These are phyloP conservation scores for Pseudocercospora fuligena DNA, from an alignment of 2,329 filamentous ascomycete species.

Conservation along the genomic window DNA sequence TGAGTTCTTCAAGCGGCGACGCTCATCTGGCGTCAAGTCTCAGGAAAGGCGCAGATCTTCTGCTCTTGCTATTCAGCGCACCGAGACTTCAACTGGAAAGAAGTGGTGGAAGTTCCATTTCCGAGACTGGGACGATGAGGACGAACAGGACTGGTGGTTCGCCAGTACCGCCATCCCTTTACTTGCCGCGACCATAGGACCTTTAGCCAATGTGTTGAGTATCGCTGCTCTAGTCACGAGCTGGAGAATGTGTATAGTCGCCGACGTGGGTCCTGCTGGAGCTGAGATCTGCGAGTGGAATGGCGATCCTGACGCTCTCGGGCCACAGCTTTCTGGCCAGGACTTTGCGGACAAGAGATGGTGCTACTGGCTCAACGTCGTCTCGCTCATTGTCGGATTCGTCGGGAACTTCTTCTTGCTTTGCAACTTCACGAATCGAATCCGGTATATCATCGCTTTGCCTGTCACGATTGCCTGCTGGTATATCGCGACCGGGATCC, in stretches of 20 bases:
- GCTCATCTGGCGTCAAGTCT: slow-evolving; percentile 18
- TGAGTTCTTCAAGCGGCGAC: slow-evolving; percentile 22
- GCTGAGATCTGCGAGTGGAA: slow-evolving; percentile 36
- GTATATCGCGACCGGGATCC: slow-evolving; percentile 66
- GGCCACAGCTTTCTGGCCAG: slow-evolving; percentile 59
- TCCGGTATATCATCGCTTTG: slow-evolving; percentile 81
- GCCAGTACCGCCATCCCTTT: slow-evolving; percentile 54
- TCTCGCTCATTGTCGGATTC: slow-evolving; percentile 76
- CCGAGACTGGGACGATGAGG: slow-evolving; percentile 40
- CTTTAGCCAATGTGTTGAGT: slow-evolving; percentile 84
- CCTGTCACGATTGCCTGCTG: slow-evolving; percentile 84
- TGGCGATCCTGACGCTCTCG: slow-evolving; percentile 30
- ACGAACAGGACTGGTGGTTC: slow-evolving; percentile 44
- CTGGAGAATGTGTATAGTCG: slow-evolving; percentile 69
- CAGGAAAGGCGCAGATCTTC: slow-evolving; percentile 24
- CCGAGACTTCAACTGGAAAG: slow-evolving; percentile 14
- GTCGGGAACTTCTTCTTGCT: slow-evolving; percentile 80
- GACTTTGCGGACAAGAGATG: slow-evolving; percentile 72
- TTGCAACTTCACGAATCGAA: slow-evolving; percentile 80
- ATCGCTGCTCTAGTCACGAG: slow-evolving; percentile 82
- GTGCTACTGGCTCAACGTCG: slow-evolving; percentile 75
- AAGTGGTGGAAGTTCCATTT: slow-evolving; percentile 33
- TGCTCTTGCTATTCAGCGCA: slow-evolving; percentile 16
- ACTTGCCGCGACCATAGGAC: slow-evolving; percentile 81
- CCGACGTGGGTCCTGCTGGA: slow-evolving; percentile 50